These are phyloP conservation scores for Lipomyces yamadae DNA, from an alignment of 805 yeast genomes.

Conservation along the genomic window DNA sequence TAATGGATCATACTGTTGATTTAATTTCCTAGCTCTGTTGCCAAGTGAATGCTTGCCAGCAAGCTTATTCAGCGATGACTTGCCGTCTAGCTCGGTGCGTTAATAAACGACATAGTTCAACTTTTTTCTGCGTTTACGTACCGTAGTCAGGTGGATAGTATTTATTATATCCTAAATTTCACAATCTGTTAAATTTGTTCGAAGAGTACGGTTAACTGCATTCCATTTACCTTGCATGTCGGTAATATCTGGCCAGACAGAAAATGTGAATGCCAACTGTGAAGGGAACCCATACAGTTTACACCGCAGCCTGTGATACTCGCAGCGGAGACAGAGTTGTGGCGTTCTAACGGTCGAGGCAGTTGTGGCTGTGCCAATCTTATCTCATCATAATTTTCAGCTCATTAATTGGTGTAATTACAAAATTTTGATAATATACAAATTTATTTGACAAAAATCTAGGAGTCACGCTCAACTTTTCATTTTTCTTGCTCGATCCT, in stretches of 20 bases:
- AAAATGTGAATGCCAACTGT: background rate
- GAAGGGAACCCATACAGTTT: background rate
- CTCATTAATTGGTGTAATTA: background rate
- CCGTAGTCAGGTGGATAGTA: conserved; percentile 47
- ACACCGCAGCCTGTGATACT: too few species aligned
- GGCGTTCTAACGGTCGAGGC: background rate
- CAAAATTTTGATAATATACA: background rate
- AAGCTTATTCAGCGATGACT: conserved; percentile 40
- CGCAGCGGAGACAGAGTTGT: background rate
- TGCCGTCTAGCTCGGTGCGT: conserved; percentile 39
- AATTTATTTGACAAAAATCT: background rate
- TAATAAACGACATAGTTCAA: background rate
- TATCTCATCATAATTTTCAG: background rate
- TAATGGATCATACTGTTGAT: conserved; percentile 32
- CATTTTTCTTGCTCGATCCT: conserved; percentile 16
- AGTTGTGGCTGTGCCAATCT: conserved; percentile 7
- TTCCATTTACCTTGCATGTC: conserved; percentile 12
- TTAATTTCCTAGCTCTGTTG: conserved; percentile 40
- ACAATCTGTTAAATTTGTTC: background rate
- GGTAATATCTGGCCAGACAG: background rate
- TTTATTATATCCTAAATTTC: conserved; percentile 41
- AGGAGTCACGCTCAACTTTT: background rate
- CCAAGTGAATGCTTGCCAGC: conserved; percentile 44
- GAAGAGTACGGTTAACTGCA: background rate
- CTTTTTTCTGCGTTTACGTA: conserved; percentile 22